Evolutionary conservation across 257 asterid species (phyloP).

Genomic region (Solanum tarijense): DNA sequence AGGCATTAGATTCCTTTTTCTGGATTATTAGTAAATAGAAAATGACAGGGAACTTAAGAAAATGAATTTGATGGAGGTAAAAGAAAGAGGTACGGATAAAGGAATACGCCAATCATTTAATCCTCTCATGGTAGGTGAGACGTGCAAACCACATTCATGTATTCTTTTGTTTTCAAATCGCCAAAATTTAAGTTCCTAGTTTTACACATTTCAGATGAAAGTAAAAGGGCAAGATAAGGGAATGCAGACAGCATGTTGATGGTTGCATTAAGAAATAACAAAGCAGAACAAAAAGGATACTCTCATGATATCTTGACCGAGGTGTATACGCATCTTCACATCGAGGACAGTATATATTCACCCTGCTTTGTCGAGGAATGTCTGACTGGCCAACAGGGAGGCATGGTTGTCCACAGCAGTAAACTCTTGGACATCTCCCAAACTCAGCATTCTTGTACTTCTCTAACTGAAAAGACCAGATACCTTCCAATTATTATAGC

Average conservation of each 20-base stretch:
- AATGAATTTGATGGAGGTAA: neutral
- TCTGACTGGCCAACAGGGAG: conserved; percentile 56
- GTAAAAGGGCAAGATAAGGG: neutral
- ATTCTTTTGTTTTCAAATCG: neutral
- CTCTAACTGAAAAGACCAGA: conserved; percentile 33
- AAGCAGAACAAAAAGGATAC: conserved; percentile 31
- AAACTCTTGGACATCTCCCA: conserved; percentile 59
- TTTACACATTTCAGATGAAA: neutral
- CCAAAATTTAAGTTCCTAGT: neutral
- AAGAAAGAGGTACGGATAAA: neutral
- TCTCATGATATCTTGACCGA: conserved; percentile 51
- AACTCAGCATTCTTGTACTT: conserved; percentile 62
- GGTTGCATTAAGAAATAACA: neutral
- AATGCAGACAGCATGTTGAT: neutral
- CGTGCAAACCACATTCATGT: neutral
- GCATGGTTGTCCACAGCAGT: conserved; percentile 58
- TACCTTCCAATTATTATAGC: conserved; percentile 11
- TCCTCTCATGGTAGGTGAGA: neutral
- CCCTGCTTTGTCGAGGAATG: conserved; percentile 45
- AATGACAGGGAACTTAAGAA: neutral
- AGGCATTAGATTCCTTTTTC: neutral
- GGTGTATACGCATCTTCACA: conserved; percentile 52
- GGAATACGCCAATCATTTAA: neutral
- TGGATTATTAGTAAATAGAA: neutral
- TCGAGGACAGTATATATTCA: conserved; percentile 47